Evolutionary conservation across 1,284 basidiomycete genomes (phyloP), one percentile per base, ranked within the genome.

Genomic region (Cutaneotrichosporon cavernicola): DNA sequence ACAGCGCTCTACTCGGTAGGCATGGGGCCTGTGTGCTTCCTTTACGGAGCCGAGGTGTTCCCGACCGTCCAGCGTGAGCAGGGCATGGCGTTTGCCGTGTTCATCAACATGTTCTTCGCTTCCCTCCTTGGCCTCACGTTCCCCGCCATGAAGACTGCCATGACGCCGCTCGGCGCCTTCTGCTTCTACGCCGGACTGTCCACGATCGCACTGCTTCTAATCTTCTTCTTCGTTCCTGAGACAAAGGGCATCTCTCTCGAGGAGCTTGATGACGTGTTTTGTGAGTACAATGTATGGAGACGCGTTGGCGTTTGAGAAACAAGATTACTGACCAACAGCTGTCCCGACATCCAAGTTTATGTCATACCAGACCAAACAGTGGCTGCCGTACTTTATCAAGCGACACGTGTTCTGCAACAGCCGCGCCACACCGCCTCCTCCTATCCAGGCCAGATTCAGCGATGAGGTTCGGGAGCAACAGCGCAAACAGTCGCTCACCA

Each of bases 21-120:
- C 26, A 88, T 90, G 78, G 90, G 90, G 0, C 91, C 91, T 9
- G 90, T 92, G 21, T 89, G 90, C 0, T 80, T 80, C 70, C 69
- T 72, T 31, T 84, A 85, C 73, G 81, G 80, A 9, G 83, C 84
- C 49, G 83, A 84, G 71, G 83, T 82, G 6, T 84, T 83, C 79
- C 82, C 82, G 22, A 75, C 84, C 9, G 79, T 78, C 38, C 78
- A 82, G 53, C 79, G 83, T 62, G 82, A 61, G 70, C 75, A 82
- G 11, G 84, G 83, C 22, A 84, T 84, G 83, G 70, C 66, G 0
- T 88, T 83, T 83, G 86, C 78, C 16, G 71, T 82, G n/a, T 65
- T 65, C 56, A 70, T 67, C 26, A 69, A 67, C 49, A 58, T 70
- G 53, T 67, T 71, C 56, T 71, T 58, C 60, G 74, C 76, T n/a